Base-by-base conservation (phyloP, 306 rosid species). In the Sphenostylis stenocarpa region DNA sequence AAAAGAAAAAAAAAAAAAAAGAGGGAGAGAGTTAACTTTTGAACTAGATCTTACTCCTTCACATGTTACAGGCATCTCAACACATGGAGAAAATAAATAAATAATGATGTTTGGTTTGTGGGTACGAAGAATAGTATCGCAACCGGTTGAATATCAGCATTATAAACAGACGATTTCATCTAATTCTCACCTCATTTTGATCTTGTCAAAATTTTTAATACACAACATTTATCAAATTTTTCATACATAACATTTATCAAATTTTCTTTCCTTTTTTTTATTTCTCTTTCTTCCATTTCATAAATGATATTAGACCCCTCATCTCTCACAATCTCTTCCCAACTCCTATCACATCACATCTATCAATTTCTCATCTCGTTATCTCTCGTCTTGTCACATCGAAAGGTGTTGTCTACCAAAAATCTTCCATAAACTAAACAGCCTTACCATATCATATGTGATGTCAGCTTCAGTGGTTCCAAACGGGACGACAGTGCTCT, bases 401-500 rank as follows among this genome's bases (percentile, higher is more conserved):
- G 21, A 28, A 60, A 28, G 23, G 21, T 41, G 1, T 31, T 31
- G 41, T 29, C 41, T 7, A 60, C 41, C 67, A 60, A 60, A 60
- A 39, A 29, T 28, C 31, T 58, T 6, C 12, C 20, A 61, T 61
- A 8, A 61, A 31, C 14, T 60, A 36, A 6, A 75, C 16, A 56
- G 70, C 39, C 81, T 84, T 56, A 95, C 99, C 93, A 76, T 79
- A 57, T 80, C 81, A 72, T 97, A 88, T 44, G 91, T 89, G 62
- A 95, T 81, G 23, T 87, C 94, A 63, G 86, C 88, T 70, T 95
- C 97, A 13, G 93, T 77, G 76, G 83, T 76, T 80, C 93, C 97
- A 60, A 77, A 75, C 43, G 94, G 88, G 45, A 92, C 85, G 75
- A 82, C 77, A 3, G 92, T 88, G 80, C 91, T 78, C 51, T 89